A percentile compares a stretch with the other conserved stretches of the same genome.
These are phyloP conservation scores for Mortierella sp. DNA, from an alignment of 371 early-diverging fungal genomes.

Conservation along the genomic window DNA sequence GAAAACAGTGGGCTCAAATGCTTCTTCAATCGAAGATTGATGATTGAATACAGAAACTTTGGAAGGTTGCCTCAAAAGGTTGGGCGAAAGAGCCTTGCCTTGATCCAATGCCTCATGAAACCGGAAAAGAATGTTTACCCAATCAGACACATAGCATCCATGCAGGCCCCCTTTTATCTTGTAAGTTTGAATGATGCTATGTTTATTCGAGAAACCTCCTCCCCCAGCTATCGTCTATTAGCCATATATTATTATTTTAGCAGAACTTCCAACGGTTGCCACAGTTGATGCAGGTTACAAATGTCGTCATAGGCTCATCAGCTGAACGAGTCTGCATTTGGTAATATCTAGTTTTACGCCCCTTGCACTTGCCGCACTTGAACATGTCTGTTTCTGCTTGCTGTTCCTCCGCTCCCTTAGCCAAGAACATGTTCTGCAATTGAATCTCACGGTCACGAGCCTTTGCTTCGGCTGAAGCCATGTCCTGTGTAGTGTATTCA, in stretches of 20 bases:
- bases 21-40: too few relatives aligned
- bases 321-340: conserved; percentile 99
- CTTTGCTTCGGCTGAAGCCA: conserved; percentile 90
- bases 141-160: too few relatives aligned
- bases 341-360: conserved; percentile 92
- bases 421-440: conserved; percentile 81
- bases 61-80: neutral
- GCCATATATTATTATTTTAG: conserved; percentile 1
- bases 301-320: conserved; percentile 99
- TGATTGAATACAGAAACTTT: too few relatives aligned
- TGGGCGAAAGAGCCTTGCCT: neutral
- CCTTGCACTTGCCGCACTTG: conserved; percentile 94
- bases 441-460: conserved; percentile 77
- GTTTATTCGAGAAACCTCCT: too few relatives aligned
- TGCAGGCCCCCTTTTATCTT: too few relatives aligned
- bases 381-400: conserved; percentile 95
- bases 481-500: conserved; percentile 84
- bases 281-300: conserved; percentile 90
- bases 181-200: too few relatives aligned
- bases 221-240: too few relatives aligned
- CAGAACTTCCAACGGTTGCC: conserved; percentile 87
- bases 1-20: neutral
- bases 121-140: too few relatives aligned
- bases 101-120: too few relatives aligned
- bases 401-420: conserved; percentile 82